Evolutionary conservation across 768 basidiomycete species (phyloP), one percentile per base, ranked within the genome.

Genomic region (Baorangia bicolor): DNA sequence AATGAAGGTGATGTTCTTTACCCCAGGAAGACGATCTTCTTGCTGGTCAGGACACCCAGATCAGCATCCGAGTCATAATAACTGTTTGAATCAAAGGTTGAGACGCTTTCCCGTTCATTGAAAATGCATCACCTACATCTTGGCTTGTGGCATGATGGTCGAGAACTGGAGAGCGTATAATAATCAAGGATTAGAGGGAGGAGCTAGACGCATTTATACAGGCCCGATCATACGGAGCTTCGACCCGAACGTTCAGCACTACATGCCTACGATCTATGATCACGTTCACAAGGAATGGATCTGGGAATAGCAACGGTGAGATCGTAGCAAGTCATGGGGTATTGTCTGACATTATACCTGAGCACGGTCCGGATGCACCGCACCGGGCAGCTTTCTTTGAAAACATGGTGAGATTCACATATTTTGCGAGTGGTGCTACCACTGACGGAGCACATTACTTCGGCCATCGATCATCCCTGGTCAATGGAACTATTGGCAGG

Each of bases 41-140:
- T 85, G 58, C 69, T 72, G 28, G 73, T 69, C 44, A 85, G 68
- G 20, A 78, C 30, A 28, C 64, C 69, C 7, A 83, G 69, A 64
- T 85, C 77, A n/a, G 84, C 83, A 60, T 86, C 84, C 18, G 78
- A 66, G 64, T 86, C 84, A 67, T 86, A 81, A 64, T 85, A 85
- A 42, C 64, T 65, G 37, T 41, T 42, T 40, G 27, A 18, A 12
- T 11, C 30, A 31, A 45, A 34, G 33, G 12, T 28, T 40, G 8
- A 39, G 38, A 28, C 10, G 14, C 16, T 28, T 37, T 20, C 5
- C 25, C 16, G 31, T 41, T 51, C 41, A 25, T 21, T 16, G 9
- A 31, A 35, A 23, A 49, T 18, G 7, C 3, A 37, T 31, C 18
- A 67, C 78, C 67, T 58, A 85, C 83, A 86, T 85, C 60, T 82